These are phyloP conservation scores for Neurospora sp. DNA, from an alignment of 495 filamentous ascomycete species.

Conservation along the genomic window DNA sequence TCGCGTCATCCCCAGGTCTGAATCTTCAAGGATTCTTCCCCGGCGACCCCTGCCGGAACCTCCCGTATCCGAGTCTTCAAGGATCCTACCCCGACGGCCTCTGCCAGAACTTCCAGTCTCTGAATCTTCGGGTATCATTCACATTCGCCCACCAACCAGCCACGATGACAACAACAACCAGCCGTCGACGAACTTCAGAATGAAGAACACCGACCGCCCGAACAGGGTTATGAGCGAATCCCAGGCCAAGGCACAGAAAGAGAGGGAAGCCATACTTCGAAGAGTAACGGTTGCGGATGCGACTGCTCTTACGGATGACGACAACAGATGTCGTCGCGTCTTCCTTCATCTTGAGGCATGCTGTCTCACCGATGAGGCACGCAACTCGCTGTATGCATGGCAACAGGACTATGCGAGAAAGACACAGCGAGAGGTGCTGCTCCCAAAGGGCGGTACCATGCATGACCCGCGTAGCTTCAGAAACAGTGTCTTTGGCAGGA, in stretches of 20 bases:
- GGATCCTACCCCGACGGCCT: neutral
- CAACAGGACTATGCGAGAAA: slow-evolving; percentile 33
- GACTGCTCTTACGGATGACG: slow-evolving; percentile 25
- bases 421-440: slow-evolving; percentile 10
- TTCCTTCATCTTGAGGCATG: slow-evolving; percentile 36
- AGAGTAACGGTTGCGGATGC: neutral
- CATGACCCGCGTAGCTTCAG: slow-evolving; percentile 1
- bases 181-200: neutral
- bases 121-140: neutral
- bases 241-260: neutral
- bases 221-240: neutral
- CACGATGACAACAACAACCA: neutral
- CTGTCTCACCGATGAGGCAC: slow-evolving; percentile 42
- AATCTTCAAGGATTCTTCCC: neutral
- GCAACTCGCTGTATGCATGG: slow-evolving; percentile 35
- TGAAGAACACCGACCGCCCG: neutral
- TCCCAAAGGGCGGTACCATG: slow-evolving; percentile 27
- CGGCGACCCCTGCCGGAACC: neutral
- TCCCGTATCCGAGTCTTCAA: neutral
- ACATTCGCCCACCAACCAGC: neutral
- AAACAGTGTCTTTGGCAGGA: neutral
- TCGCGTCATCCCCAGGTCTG: neutral
- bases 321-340: slow-evolving; percentile 33
- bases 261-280: neutral
- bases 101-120: neutral